Conservation (phyloP, 108 stramenopile species). For the Discostella stelligeroides region DNA sequence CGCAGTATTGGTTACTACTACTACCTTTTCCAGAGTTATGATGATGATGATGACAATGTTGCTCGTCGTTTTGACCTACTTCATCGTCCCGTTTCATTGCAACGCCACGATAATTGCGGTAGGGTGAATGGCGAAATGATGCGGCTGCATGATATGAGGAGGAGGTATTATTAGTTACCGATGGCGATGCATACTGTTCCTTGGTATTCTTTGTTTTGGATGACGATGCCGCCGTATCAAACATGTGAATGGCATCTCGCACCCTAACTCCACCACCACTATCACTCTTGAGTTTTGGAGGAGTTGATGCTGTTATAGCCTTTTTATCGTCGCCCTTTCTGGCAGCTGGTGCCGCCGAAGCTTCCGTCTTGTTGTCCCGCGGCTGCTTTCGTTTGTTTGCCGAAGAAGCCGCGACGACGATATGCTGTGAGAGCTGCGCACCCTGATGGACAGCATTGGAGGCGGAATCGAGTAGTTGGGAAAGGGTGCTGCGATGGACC, state of each 20-base stretch:
- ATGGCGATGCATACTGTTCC: too few relatives aligned
- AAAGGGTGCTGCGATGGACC: too few relatives aligned
- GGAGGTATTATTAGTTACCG: too few relatives aligned
- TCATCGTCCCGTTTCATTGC: too few relatives aligned
- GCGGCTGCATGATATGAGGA: too few relatives aligned
- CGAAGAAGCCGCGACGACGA: neutral
- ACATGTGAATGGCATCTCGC: neutral
- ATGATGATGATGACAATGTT: too few relatives aligned
- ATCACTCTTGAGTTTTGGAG: neutral
- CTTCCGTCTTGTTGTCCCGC: neutral
- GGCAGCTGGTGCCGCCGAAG: neutral
- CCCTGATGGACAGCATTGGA: neutral
- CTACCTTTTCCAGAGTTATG: too few relatives aligned
- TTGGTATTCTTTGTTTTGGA: too few relatives aligned
- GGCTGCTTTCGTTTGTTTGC: neutral
- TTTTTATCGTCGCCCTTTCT: neutral
- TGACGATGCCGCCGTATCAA: neutral
- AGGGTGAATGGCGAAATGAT: neutral
- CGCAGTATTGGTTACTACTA: too few relatives aligned
- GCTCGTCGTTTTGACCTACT: too few relatives aligned
- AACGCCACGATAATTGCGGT: neutral
- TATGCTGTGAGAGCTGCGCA: neutral
- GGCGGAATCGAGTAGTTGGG: neutral
- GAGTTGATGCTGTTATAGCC: neutral
- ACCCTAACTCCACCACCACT: neutral